Conservation (phyloP, 306 rosid genomes). For the Parietaria judaica region DNA sequence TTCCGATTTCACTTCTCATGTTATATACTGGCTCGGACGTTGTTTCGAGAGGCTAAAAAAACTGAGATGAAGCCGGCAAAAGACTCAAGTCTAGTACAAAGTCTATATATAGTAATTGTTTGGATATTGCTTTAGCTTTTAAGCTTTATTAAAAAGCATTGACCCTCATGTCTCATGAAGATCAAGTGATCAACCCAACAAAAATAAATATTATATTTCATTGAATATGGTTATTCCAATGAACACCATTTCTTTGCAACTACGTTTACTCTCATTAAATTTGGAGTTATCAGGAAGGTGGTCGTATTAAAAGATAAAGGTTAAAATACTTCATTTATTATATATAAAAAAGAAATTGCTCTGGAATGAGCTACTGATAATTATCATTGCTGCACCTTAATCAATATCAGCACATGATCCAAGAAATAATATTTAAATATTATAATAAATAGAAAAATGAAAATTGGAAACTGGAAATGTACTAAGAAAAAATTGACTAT, state of each 20-base stretch:
- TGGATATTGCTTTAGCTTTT: neutral
- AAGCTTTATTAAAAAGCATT: neutral
- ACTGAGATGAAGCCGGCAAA: too few species aligned
- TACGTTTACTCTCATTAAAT: neutral
- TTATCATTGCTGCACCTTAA: neutral
- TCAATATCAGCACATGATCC: constrained; percentile 7
- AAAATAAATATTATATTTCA: neutral
- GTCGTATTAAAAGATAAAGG: constrained; percentile 6
- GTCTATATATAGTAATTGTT: too few species aligned
- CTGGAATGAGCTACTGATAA: neutral
- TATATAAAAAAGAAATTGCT: neutral
- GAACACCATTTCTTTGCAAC: neutral
- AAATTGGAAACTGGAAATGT: neutral
- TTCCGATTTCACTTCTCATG: too few species aligned
- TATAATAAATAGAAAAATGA: neutral
- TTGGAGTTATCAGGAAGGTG: neutral
- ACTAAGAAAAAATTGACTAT: neutral
- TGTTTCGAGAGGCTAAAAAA: too few species aligned
- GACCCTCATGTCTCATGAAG: neutral
- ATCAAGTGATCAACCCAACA: neutral
- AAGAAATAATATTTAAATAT: neutral
- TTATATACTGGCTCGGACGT: too few species aligned
- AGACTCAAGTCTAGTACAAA: too few species aligned
- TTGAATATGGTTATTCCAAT: neutral
- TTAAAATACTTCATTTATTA: neutral